Base-by-base conservation (phyloP, 495 filamentous ascomycete genomes). In the Penicillium cosmopolitanum region DNA sequence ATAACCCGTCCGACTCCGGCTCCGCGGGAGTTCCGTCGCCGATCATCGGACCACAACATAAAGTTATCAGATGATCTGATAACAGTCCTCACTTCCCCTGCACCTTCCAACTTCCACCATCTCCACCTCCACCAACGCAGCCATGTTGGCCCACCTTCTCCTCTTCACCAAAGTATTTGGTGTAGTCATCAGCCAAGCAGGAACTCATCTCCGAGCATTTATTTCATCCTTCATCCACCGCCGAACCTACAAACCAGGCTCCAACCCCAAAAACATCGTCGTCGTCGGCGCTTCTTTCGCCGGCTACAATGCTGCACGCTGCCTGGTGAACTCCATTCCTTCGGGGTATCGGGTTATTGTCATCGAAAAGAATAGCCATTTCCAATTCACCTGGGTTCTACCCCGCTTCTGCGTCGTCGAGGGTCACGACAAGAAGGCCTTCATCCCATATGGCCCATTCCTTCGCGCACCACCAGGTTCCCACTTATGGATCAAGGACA, bases 231-330 rank as follows among this genome's bases (percentile, higher is more conserved):
- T 56, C 16, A 1, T 55, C 46, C 53, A 68, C 55, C 28, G 52
- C 54, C 48, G 55, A 19, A 63, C 60, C 36, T 62, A 70, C 58
- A 19, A 31, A 8, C 18, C 62, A 4, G 53, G 63, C 1, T 21
- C 50, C 7, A 46, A 57, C 6, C 64, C 67, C 11, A 67, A 74
- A 23, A 83, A 80, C 56, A 76, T 87, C 16, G 74, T 86, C 35
- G 71, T 86, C 5, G 69, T 86, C 7, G 83, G 84, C 42, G 84
- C 79, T 4, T 85, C 83, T 0, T 85, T 85, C 56, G 77, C 82
- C 5, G 82, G 84, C 2, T 74, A 77, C 59, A 69, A 76, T 19
- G 71, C 77, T 6, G 80, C 79, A 0, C 62, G 70, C 31, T 71
- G 72, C 33, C 78, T 86, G 10, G 73, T 77, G 7, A 66, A 76